Percentiles rank a stretch among this genome's conserved stretches.
Evolutionary conservation across 768 basidiomycete genomes (phyloP).

Genomic region (Mycena floridula): DNA sequence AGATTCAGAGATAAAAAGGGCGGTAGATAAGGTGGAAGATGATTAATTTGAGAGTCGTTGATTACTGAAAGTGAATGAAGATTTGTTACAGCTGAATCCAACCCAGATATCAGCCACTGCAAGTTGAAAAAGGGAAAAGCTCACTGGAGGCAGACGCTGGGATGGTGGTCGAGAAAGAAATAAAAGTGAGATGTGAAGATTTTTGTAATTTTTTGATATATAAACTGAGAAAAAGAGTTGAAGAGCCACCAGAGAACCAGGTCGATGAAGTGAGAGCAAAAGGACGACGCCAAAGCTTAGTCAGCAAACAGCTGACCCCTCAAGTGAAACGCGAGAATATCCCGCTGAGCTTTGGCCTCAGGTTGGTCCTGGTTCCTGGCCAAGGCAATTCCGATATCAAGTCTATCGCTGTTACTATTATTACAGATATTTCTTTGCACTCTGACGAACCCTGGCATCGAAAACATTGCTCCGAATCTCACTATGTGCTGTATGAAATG

Average conservation of each 20-base stretch:
- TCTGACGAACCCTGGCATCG: conserved; percentile 76
- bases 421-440: conserved; percentile 79
- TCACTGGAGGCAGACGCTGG: conserved; percentile 12
- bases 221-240: conserved; percentile 16
- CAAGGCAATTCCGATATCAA: no score
- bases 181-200: conserved; percentile 12
- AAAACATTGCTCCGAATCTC: conserved; percentile 75
- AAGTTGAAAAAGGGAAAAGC: conserved; percentile 3
- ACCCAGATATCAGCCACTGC: conserved; percentile 12
- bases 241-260: conserved; percentile 23
- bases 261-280: conserved; percentile 25
- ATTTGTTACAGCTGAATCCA: conserved; percentile 24
- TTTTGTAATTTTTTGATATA: conserved; percentile 3
- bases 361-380: no score
- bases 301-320: conserved; percentile 6
- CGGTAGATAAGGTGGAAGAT: conserved; percentile 9
- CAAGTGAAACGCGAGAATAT: no score
- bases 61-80: conserved; percentile 31
- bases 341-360: no score
- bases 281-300: conserved; percentile 21
- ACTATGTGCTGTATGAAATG: conserved; percentile 92
- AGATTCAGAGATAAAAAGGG: conserved; percentile 9
- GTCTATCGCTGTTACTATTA: conserved; percentile 1
- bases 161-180: conserved; percentile 23
- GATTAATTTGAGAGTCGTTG: conserved; percentile 21